Conservation (phyloP, 768 basidiomycete genomes). For the Tremella yokohamensis region DNA sequence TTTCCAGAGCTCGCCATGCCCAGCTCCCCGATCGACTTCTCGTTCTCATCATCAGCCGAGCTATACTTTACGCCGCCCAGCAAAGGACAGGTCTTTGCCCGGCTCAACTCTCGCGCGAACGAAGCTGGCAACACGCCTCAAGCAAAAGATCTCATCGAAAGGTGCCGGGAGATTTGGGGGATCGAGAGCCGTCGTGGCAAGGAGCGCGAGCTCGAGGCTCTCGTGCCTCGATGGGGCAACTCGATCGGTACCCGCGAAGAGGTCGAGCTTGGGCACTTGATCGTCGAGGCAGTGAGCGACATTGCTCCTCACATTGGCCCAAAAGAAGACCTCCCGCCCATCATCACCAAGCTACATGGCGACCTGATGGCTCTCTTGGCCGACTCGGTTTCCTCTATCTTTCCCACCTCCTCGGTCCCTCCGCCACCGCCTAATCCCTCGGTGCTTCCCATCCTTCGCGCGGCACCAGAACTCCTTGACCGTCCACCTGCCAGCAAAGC, state of each 20-base stretch:
- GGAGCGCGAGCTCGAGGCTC: constrained; percentile 39
- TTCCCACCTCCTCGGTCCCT: constrained; percentile 26
- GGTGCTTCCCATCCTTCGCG: constrained; percentile 26
- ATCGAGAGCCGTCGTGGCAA: constrained; percentile 29
- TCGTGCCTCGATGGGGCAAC: constrained; percentile 34
- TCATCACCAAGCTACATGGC: constrained; percentile 18
- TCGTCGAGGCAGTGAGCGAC: constrained; percentile 33
- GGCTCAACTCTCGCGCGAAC: constrained; percentile 13
- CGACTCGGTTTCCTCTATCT: constrained; percentile 24
- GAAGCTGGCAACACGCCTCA: constrained; percentile 21
- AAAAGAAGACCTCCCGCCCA: constrained; percentile 21
- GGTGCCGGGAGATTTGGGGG: constrained; percentile 45
- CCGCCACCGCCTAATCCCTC: constrained; percentile 35
- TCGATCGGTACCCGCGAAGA: constrained; percentile 28
- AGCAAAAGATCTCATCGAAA: constrained; percentile 33
- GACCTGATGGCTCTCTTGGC: constrained; percentile 20
- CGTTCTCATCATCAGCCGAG: constrained; percentile 4
- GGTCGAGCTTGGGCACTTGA: constrained; percentile 18
- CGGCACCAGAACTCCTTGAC: constrained; percentile 17
- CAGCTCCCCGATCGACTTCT: constrained; percentile 20
- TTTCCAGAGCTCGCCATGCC: constrained; percentile 34
- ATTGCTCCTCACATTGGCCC: constrained; percentile 21
- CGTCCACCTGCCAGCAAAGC: constrained; percentile 13
- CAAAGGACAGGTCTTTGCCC: constrained; percentile 31
- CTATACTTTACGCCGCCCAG: constrained; percentile 34